phyloP scores from a whole-genome alignment of 805 yeast species.

The Myxozyma mucilagina region DNA sequence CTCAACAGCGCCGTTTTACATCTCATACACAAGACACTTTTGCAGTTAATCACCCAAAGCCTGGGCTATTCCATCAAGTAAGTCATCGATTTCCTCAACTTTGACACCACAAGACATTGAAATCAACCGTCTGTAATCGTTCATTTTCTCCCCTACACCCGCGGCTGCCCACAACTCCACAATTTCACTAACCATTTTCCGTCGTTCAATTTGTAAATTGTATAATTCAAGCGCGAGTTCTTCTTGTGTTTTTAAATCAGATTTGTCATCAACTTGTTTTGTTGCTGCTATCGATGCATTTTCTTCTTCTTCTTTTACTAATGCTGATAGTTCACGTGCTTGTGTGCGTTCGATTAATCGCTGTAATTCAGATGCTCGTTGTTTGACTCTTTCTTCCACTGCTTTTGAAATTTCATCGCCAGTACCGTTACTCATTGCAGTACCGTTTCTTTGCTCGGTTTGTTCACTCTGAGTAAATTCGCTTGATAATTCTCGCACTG shows the following conservation, averaged over 20 bases:
- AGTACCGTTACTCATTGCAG: neutral
- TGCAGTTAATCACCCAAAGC: slow-evolving; percentile 22
- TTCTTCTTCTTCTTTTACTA: slow-evolving; percentile 58
- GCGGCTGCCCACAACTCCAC: slow-evolving; percentile 51
- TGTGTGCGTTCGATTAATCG: slow-evolving; percentile 63
- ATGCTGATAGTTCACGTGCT: slow-evolving; percentile 57
- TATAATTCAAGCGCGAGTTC: slow-evolving; percentile 44
- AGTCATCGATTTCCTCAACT: slow-evolving; percentile 75
- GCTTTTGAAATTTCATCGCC: slow-evolving; percentile 7
- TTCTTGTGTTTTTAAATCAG: slow-evolving; percentile 8
- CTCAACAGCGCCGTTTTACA: neutral
- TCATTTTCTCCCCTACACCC: slow-evolving; percentile 57
- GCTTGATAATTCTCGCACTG: slow-evolving; percentile 36
- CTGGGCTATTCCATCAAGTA: slow-evolving; percentile 57
- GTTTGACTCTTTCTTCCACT: slow-evolving; percentile 37
- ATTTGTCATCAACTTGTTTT: neutral
- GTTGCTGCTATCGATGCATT: slow-evolving; percentile 14
- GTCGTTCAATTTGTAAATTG: slow-evolving; percentile 46
- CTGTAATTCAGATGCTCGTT: slow-evolving; percentile 42
- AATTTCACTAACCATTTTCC: slow-evolving; percentile 49
- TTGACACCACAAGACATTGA: slow-evolving; percentile 74
- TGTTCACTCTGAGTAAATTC: slow-evolving; percentile 17
- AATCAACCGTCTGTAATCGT: slow-evolving; percentile 76
- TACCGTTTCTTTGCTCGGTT: neutral
- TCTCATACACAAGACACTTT: neutral